Conservation (phyloP, 352 stramenopile genomes). For the Thraustotheca clavata region DNA sequence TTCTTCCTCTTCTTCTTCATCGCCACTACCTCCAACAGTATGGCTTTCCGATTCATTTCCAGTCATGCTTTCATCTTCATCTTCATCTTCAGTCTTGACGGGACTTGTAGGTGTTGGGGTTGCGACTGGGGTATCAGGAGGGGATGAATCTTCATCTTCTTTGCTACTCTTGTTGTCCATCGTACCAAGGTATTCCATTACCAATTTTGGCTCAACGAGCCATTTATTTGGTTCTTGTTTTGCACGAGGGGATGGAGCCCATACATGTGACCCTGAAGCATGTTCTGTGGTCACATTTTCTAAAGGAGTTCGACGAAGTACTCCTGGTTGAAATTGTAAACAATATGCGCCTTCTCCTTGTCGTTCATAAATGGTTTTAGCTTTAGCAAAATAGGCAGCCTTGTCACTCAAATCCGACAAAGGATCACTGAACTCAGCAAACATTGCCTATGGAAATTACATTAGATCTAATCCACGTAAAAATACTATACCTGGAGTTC, state of each 20-base stretch:
- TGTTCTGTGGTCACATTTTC: constrained; percentile 21
- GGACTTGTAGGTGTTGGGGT: constrained; percentile 33
- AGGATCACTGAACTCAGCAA: constrained; percentile 41
- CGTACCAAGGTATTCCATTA: constrained; percentile 70
- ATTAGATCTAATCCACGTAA: no score
- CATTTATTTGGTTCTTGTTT: constrained; percentile 70
- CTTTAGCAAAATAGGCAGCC: constrained; percentile 57
- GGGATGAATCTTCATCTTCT: constrained; percentile 23
- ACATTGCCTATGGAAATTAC: constrained; percentile 39
- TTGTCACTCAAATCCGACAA: no score
- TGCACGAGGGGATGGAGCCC: constrained; percentile 69
- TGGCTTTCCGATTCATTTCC: constrained; percentile 7
- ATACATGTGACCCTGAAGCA: constrained; percentile 56
- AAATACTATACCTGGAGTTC: constrained; percentile 39
- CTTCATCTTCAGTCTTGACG: constrained; percentile 24
- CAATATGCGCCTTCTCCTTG: constrained; percentile 74
- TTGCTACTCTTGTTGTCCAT: constrained; percentile 51
- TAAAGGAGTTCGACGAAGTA: constrained; percentile 65
- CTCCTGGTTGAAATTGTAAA: constrained; percentile 74
- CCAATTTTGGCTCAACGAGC: constrained; percentile 68
- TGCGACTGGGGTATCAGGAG: constrained; percentile 55
- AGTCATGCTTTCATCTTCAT: constrained; percentile 25
- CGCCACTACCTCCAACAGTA: constrained; percentile 20
- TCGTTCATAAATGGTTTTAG: constrained; percentile 59
- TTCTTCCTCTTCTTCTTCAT: background rate